Evolutionary conservation across 2,329 filamentous ascomycete genomes (phyloP).

Genomic region (Teratosphaeria epicoccoides): DNA sequence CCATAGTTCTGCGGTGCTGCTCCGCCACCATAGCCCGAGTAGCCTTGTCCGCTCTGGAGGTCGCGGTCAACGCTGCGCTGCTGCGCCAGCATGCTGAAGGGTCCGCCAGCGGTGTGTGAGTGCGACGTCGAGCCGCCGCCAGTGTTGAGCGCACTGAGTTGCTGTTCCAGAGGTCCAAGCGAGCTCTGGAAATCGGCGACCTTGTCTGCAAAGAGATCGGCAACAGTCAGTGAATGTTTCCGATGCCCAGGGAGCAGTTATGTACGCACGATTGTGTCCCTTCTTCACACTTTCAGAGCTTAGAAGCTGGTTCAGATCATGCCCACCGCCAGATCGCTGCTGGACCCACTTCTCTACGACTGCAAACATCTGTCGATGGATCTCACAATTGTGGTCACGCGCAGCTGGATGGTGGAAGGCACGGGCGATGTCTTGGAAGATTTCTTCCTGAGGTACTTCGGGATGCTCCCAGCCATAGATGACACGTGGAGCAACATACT

Average conservation of each 20-base stretch:
- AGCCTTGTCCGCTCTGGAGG: not conserved
- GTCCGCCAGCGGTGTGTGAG: constrained; percentile 19
- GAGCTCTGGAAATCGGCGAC: constrained; percentile 18
- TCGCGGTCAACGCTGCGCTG: constrained; percentile 1
- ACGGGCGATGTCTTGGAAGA: constrained; percentile 67
- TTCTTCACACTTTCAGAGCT: constrained; percentile 71
- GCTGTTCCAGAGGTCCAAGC: constrained; percentile 15
- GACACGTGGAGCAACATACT: constrained; percentile 78
- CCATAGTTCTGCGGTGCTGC: constrained; percentile 7
- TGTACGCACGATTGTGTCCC: constrained; percentile 81
- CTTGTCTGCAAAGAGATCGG: too few species aligned
- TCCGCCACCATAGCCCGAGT: not conserved
- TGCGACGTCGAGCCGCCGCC: constrained; percentile 13
- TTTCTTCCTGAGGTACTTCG: constrained; percentile 69
- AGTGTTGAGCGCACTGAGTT: constrained; percentile 1
- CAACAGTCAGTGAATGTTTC: too few species aligned
- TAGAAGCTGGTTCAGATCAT: constrained; percentile 63
- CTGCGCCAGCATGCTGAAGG: constrained; percentile 20
- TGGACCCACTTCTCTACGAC: constrained; percentile 75
- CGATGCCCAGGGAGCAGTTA: too few species aligned
- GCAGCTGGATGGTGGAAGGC: constrained; percentile 87
- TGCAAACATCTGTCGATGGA: constrained; percentile 80
- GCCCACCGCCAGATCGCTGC: constrained; percentile 53
- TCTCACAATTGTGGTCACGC: constrained; percentile 62
- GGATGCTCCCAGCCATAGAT: constrained; percentile 91